Conservation (phyloP, 2,329 filamentous ascomycete species). For the Leptographium procerum region DNA sequence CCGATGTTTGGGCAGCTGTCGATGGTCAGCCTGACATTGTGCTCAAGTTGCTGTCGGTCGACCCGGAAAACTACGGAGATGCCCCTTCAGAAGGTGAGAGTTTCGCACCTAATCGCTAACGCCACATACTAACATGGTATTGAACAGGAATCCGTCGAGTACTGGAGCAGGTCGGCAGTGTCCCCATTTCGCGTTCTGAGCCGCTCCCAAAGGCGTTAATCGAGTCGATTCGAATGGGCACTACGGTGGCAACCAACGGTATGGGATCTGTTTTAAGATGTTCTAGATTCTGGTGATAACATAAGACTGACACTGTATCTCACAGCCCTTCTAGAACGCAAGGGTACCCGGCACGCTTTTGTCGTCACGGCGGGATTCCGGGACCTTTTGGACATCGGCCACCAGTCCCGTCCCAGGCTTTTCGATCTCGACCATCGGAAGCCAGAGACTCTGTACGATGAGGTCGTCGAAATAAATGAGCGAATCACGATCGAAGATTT, state of each 20-base stretch:
- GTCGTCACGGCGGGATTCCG: conserved; percentile 80
- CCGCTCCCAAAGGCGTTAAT: conserved; percentile 21
- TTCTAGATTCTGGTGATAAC: neutral
- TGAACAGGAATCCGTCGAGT: conserved; percentile 56
- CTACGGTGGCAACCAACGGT: conserved; percentile 83
- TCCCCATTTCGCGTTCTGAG: conserved; percentile 66
- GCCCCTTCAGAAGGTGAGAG: conserved; percentile 65
- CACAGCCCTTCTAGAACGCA: conserved; percentile 62
- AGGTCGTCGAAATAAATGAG: conserved; percentile 78
- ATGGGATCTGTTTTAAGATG: no score
- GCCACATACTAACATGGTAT: no score
- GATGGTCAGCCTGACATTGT: conserved; percentile 23
- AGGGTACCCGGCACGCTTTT: conserved; percentile 82
- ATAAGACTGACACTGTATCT: neutral
- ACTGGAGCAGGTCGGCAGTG: conserved; percentile 56
- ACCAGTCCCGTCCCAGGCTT: conserved; percentile 80
- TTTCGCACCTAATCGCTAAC: no score
- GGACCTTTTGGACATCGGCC: conserved; percentile 80
- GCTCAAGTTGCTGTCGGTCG: conserved; percentile 53
- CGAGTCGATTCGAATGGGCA: conserved; percentile 76
- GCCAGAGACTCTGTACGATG: conserved; percentile 75
- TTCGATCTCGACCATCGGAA: conserved; percentile 81
- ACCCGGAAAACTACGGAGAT: conserved; percentile 81
- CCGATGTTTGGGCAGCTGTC: no score
- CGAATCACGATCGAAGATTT: conserved; percentile 69